Evolutionary conservation across 371 early-diverging fungal genomes (phyloP), one percentile per base, ranked within the genome.

Genomic region (Lichtheimia ramosa): DNA sequence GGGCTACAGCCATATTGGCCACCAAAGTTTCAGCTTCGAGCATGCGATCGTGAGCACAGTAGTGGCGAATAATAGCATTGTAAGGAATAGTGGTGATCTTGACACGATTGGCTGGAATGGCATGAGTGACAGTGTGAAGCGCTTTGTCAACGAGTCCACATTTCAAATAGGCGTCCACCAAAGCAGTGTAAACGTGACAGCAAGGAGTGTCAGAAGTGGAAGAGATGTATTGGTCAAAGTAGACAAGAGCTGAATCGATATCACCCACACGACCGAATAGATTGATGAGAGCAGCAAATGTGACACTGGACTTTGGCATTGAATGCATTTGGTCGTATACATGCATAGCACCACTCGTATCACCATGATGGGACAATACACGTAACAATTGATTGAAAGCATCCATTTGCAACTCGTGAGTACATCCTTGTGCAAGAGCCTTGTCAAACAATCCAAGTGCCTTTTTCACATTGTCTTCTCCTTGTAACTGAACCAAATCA

Each of bases 211-310:
- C 16, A 8, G 56, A 46, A 15, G 51, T 51, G 21, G 77, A 72
- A 15, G 79, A 62, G n/a, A 43, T 51, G 24, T 69, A 79, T 49
- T 69, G 67, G 15, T 62, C 54, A 62, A 72, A 77, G 46, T 75
- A 79, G 27, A 63, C 55, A 21, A 70, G 61, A 13, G 78, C 71
- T 18, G 69, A 59, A 10, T 58, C 34, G 6, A 79, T 34, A 56
- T 82, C 78, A 40, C 78, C 76, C 10, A 63, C 70, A 27, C 75
- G 69, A 13, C 82, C 80, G 64, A 78, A 79, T 20, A 77, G 51
- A 24, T 72, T 71, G 43, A 82, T 74, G 21, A 82, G 66, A 3
- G 77, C 73, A 15, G 77, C 77, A 68, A 63, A 82, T 3, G 82
- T 82, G 39, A 64, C 68, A 7, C 74, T 62, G 8, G 73, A 68